Base-by-base conservation (phyloP, 805 yeast genomes). In the Saturnispora dispora region DNA sequence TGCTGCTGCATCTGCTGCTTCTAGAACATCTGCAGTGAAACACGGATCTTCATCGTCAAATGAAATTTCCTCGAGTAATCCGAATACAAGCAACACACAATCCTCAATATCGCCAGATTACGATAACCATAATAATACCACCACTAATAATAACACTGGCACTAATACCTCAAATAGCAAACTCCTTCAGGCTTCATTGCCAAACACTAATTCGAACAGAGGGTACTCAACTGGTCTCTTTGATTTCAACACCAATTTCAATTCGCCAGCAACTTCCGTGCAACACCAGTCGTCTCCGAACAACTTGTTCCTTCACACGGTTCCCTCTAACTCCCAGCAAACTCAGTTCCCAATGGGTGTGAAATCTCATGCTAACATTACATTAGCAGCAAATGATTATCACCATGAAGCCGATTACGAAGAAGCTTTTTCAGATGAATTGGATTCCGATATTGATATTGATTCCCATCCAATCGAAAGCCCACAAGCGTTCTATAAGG, bases 361-460 rank as follows among this genome's bases (percentile, higher is more conserved):
- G 39, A 32, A 23, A 27, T 17, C 25, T 20, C 15, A 15, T n/a
- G 27, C 22, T 25, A 36, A n/a, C n/a, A n/a, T 3, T 5, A 7
- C 20, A 3, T 13, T n/a, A 13, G 18, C 39, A 28, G 3, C 33
- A 5, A 45, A 33, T 22, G 44, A 23, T 8, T 36, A 15, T 37
- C 30, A 32, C 11, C 23, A 37, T 28, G 43, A 37, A 18, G 36
- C 27, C 15, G 48, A 50, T 32, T 22, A 32, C 48, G 37, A 22
- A 11, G 39, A 40, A n/a, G n/a, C 20, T 5, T 15, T 50, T 18
- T 48, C 52, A 3, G 52, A 51, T 43, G 53, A 51, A 28, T 41
- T 54, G 35, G 56, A 53, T 33, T 55, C 58, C 2, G 53, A 55
- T 52, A n/a, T 55, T 20, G 55, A 53, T 17, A 40, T 43, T 45